Evolutionary conservation across 371 early-diverging fungal species (phyloP).

Genomic region (Syncephalis plumigaleata): DNA sequence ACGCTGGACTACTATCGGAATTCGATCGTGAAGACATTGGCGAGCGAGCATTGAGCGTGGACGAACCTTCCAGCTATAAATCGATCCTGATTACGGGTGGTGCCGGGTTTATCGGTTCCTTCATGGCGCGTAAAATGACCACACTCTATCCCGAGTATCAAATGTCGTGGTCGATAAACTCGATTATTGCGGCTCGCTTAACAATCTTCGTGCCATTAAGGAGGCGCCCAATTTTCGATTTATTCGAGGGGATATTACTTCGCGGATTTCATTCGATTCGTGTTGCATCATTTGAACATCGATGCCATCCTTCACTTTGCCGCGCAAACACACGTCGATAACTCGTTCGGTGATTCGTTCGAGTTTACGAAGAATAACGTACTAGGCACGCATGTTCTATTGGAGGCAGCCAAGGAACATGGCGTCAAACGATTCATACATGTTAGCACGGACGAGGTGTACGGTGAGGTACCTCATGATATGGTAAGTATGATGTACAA

Average conservation of each 20-base stretch:
- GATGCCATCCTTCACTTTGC: slow-evolving; percentile 71
- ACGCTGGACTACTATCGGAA: not conserved
- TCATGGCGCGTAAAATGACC: slow-evolving; percentile 40
- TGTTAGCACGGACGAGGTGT: slow-evolving; percentile 79
- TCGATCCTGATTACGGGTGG: slow-evolving; percentile 71
- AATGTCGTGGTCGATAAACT: slow-evolving; percentile 61
- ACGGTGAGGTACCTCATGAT: slow-evolving; percentile 51
- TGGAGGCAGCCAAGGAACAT: slow-evolving; percentile 54
- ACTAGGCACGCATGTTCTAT: slow-evolving; percentile 70
- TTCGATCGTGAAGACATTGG: not conserved
- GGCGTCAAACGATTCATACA: slow-evolving; percentile 47
- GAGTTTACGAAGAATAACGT: slow-evolving; percentile 78
- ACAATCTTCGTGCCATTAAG: slow-evolving; percentile 33
- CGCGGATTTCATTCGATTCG: slow-evolving; percentile 45
- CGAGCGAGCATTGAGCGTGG: not conserved
- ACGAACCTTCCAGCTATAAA: slow-evolving; percentile 5
- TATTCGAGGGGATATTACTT: slow-evolving; percentile 60
- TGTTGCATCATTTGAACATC: slow-evolving; percentile 48
- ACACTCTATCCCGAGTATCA: slow-evolving; percentile 49
- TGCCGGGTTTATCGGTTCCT: slow-evolving; percentile 70
- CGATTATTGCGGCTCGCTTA: slow-evolving; percentile 61
- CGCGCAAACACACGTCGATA: slow-evolving; percentile 77
- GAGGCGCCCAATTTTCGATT: slow-evolving; percentile 40
- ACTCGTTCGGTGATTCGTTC: slow-evolving; percentile 74
- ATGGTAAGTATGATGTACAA: slow-evolving; percentile 14